Percentiles rank a stretch among this genome's conserved stretches.
Conservation (phyloP, 176 grass and related monocot genomes). For the Ananas comosus region DNA sequence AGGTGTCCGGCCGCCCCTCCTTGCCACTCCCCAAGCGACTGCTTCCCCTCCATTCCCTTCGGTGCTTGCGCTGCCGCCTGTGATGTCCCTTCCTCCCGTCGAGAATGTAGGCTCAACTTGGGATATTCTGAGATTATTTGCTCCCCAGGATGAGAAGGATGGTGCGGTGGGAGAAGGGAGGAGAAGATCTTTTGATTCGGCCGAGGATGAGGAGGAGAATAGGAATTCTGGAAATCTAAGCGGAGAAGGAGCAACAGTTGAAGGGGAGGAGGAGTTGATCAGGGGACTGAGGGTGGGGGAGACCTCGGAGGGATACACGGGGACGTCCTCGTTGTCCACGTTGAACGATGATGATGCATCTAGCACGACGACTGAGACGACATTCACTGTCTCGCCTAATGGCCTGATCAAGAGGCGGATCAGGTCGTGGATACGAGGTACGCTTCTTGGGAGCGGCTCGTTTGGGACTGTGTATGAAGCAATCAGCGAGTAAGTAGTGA, state of each 20-base stretch:
- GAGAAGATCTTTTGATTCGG: conserved; percentile 25
- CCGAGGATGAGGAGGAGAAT: conserved; percentile 26
- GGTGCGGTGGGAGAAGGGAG: conserved; percentile 7
- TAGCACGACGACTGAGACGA: conserved; percentile 72
- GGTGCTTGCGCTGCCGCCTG: conserved; percentile 42
- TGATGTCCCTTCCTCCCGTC: conserved; percentile 24
- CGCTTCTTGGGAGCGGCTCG: conserved; percentile 73
- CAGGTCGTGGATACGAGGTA: conserved; percentile 68
- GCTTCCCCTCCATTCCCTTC: too few relatives aligned
- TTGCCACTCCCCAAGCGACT: conserved; percentile 42
- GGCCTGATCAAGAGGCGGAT: conserved; percentile 71
- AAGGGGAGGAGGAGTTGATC: conserved; percentile 22
- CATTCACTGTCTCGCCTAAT: conserved; percentile 79
- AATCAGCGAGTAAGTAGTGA: conserved; percentile 87
- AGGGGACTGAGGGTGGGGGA: conserved; percentile 60
- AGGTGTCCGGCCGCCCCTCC: conserved; percentile 53
- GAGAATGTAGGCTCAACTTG: conserved; percentile 36
- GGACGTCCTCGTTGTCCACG: conserved; percentile 68
- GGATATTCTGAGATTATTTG: conserved; percentile 76
- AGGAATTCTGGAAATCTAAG: background rate
- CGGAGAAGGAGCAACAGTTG: conserved; percentile 30
- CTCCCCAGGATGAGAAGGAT: conserved; percentile 35
- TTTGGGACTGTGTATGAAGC: conserved; percentile 87
- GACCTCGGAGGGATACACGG: conserved; percentile 65
- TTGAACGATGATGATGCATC: conserved; percentile 83